These are phyloP conservation scores for Amanita pseudoporphyria DNA, from an alignment of 768 basidiomycete species.

Conservation along the genomic window DNA sequence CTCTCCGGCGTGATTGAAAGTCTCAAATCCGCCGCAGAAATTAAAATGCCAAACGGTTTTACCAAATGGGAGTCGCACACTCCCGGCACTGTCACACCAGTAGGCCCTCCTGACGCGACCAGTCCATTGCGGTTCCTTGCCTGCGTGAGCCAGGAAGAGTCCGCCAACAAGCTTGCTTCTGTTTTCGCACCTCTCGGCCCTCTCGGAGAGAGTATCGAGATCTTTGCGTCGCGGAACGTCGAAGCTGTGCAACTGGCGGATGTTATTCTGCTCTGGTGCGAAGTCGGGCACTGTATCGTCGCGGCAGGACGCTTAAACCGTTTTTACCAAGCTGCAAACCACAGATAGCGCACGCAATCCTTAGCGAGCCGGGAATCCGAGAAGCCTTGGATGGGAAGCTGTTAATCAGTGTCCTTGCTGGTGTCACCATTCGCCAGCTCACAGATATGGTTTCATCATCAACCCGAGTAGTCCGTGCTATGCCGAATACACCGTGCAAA, in stretches of 20 bases:
- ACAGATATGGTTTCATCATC: slow-evolving; percentile 59
- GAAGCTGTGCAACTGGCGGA: slow-evolving; percentile 64
- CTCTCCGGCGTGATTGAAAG: slow-evolving; percentile 87
- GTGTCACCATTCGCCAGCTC: slow-evolving; percentile 82
- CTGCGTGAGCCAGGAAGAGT: slow-evolving; percentile 76
- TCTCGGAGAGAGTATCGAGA: slow-evolving; percentile 58
- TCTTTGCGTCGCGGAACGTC: slow-evolving; percentile 63
- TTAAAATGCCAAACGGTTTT: slow-evolving; percentile 13
- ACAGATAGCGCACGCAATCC: slow-evolving; percentile 68
- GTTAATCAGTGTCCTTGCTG: slow-evolving; percentile 95
- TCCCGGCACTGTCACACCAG: slow-evolving; percentile 68
- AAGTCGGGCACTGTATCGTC: neutral
- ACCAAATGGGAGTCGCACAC: slow-evolving; percentile 62
- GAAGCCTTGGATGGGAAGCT: slow-evolving; percentile 86
- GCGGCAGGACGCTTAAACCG: neutral
- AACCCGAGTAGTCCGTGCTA: slow-evolving; percentile 88
- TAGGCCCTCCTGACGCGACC: slow-evolving; percentile 49
- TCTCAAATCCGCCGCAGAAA: slow-evolving; percentile 39
- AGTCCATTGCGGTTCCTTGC: slow-evolving; percentile 77
- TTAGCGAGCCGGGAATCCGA: slow-evolving; percentile 64
- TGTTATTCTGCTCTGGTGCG: slow-evolving; percentile 85
- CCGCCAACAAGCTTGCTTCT: slow-evolving; percentile 51
- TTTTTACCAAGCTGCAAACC: slow-evolving; percentile 75
- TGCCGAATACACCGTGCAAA: slow-evolving; percentile 98
- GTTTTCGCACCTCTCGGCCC: slow-evolving; percentile 51